Conservation (phyloP, 345 rosid genomes). For the Euphorbia tirucalli region DNA sequence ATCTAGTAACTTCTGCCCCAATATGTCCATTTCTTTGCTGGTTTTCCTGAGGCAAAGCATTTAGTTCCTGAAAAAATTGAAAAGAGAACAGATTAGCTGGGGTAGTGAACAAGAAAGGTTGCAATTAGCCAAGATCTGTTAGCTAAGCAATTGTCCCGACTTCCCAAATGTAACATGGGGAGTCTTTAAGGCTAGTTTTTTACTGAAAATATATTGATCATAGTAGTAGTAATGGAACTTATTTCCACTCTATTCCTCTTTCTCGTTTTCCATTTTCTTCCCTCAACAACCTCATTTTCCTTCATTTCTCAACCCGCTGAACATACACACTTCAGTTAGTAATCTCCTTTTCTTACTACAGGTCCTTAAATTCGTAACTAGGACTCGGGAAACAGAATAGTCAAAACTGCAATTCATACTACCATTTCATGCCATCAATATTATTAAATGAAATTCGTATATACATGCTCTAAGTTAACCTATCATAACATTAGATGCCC, state of each 20-base stretch:
- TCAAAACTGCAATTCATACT: not conserved
- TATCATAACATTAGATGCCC: no score
- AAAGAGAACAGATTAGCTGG: not conserved
- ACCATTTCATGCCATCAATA: not conserved
- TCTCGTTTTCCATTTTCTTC: not conserved
- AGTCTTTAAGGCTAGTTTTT: no score
- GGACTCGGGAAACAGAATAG: not conserved
- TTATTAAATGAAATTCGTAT: not conserved
- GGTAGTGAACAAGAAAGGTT: not conserved
- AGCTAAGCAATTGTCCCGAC: no score
- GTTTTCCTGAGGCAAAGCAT: constrained; percentile 92
- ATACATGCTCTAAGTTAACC: not conserved
- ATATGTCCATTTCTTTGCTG: constrained; percentile 89
- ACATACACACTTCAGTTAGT: not conserved
- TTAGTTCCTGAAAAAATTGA: constrained; percentile 45
- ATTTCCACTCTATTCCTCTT: no score
- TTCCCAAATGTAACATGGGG: no score
- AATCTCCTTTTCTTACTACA: not conserved
- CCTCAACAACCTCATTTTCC: not conserved
- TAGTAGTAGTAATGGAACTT: not conserved
- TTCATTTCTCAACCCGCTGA: not conserved
- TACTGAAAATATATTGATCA: no score
- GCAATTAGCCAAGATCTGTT: not conserved
- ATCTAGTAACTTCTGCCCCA: constrained; percentile 95
- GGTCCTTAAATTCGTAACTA: not conserved